These are phyloP conservation scores for Nadsonia starkeyi-henricii DNA, from an alignment of 1,139 yeast genomes.

Conservation along the genomic window DNA sequence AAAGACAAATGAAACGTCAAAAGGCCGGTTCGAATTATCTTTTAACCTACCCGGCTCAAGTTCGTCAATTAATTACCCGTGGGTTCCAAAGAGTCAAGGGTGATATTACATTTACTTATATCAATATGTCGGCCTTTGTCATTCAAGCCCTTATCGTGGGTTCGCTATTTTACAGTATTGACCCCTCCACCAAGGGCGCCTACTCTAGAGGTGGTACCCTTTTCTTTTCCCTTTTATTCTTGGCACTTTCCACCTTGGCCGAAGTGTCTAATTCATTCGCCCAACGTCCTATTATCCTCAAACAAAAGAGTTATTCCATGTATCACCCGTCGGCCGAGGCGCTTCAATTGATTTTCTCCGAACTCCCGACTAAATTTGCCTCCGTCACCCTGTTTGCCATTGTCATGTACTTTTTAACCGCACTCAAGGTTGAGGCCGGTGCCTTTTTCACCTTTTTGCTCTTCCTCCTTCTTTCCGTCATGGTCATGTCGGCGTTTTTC, in stretches of 20 bases:
- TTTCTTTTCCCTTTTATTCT: conserved; percentile 30
- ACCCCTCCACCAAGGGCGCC: conserved; percentile 34
- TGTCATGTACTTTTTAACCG: conserved; percentile 43
- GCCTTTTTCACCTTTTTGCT: conserved; percentile 41
- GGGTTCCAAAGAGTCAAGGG: conserved; percentile 42
- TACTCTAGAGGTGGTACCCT: conserved; percentile 36
- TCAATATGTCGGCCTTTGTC: conserved; percentile 35
- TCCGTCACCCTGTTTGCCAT: conserved; percentile 32
- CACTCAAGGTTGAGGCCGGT: conserved; percentile 42
- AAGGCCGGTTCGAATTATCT: conserved; percentile 27
- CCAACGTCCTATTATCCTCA: conserved; percentile 29
- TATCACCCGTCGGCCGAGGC: conserved; percentile 61
- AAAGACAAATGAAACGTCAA: conserved; percentile 33
- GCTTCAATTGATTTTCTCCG: conserved; percentile 25
- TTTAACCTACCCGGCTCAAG: conserved; percentile 23
- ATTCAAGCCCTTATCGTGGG: conserved; percentile 38
- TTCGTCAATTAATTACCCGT: conserved; percentile 27
- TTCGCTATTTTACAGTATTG: conserved; percentile 41
- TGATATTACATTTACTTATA: conserved; percentile 24
- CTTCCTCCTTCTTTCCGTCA: conserved; percentile 29
- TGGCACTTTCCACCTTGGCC: conserved; percentile 29
- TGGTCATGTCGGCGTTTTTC: conserved; percentile 4
- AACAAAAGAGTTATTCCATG: conserved; percentile 43
- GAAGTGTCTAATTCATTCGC: conserved; percentile 28
- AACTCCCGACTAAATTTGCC: conserved; percentile 25